These are phyloP conservation scores for Lunularia cruciata DNA, from an alignment of 225 moss, liverwort and hornwort species.

Conservation along the genomic window DNA sequence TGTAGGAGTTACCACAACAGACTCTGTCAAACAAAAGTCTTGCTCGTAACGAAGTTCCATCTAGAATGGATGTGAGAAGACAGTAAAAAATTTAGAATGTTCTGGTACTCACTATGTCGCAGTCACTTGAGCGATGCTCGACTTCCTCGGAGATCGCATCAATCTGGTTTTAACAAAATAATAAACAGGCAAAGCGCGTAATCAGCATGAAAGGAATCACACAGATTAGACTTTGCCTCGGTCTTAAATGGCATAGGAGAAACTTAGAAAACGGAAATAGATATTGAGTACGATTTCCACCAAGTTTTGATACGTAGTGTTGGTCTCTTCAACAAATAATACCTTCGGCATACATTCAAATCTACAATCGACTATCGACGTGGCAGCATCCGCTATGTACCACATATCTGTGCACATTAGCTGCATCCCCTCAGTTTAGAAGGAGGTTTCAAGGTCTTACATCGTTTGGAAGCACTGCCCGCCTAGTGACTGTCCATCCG, in stretches of 20 bases:
- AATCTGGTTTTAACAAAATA: slow-evolving; percentile 34
- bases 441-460: slow-evolving; percentile 12
- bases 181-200: too few species aligned
- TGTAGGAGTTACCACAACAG: background rate
- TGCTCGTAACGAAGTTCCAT: background rate
- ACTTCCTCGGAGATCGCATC: slow-evolving; percentile 45
- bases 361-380: background rate
- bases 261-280: too few species aligned
- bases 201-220: too few species aligned
- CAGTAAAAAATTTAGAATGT: background rate
- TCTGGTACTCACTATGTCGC: slow-evolving; percentile 34
- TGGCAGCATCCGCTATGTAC: background rate
- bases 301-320: too few species aligned
- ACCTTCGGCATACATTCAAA: background rate
- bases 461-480: slow-evolving; percentile 39
- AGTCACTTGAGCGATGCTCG: slow-evolving; percentile 30
- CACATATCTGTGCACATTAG: background rate
- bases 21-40: background rate
- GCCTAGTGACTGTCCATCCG: slow-evolving; percentile 40
- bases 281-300: too few species aligned
- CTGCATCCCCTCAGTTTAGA: too few species aligned
- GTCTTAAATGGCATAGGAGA: too few species aligned
- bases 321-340: too few species aligned
- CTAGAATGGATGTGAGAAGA: too few species aligned
- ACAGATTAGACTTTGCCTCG: too few species aligned